Base-by-base conservation (phyloP, 495 filamentous ascomycete genomes). In the Penicillium longicatenatum region DNA sequence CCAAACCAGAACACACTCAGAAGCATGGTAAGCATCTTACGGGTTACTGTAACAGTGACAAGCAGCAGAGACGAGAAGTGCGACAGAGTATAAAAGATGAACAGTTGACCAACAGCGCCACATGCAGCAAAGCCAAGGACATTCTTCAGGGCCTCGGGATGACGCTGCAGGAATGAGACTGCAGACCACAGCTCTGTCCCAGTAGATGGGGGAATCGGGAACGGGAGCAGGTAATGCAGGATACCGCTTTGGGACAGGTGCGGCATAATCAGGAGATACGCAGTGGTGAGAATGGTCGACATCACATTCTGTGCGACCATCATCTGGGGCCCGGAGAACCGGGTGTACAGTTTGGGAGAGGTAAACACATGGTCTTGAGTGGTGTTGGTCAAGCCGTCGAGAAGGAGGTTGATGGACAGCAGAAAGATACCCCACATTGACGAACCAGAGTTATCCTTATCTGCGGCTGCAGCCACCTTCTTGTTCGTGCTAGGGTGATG, bases 21-120 rank as follows among this genome's bases (percentile, higher is more conserved):
- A 58, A 98, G 89, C 94, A 98, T 98, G 57, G 92, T 97, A 68
- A 97, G 81, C 95, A 98, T 98, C 78, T 98, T 98, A 61, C 94
- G 81, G 44, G 94, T 98, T 11, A 98, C 94, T 2, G 93, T 98
- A 0, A 98, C 92, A 10, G 94, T 98, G 12, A 97, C 94, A 26
- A 98, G 86, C 50, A 98, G 81, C 54, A 98, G 79, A 9, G 88
- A 92, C 33, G 90, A 94, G 76, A 98, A 98, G 37, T 87, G 87
- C 14, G 90, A 88, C 35, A 98, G 82, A 0, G 95, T 97, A 75
- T 96, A 92, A 81, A 97, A 98, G 61, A 98, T 97, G 70, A 98
- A 98, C 7, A 98, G 84, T 77, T 98, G 94, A 7, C 94, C 94
- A 12, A 98, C 74, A 29, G 92, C 94, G 14, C 94, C 94, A 67